Percentiles rank a stretch among this genome's conserved stretches.
Conservation (phyloP, 345 rosid species). For the Brassica rapa region DNA sequence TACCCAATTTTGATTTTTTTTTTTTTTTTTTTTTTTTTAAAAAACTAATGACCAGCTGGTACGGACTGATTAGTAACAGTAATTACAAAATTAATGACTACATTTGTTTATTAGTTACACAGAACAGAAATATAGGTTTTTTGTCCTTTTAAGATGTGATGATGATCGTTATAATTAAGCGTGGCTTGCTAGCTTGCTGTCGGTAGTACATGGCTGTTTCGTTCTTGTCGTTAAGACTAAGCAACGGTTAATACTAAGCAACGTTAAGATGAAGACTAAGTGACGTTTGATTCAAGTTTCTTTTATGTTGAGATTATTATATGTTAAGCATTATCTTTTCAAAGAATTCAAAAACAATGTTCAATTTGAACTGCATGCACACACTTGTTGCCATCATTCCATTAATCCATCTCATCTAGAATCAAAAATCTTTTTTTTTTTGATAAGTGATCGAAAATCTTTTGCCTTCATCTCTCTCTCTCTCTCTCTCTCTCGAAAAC, state of each 20-base stretch:
- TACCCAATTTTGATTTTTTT: slow-evolving; percentile 10
- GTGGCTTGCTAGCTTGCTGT: neutral
- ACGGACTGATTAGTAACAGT: slow-evolving; percentile 3
- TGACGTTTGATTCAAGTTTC: no score
- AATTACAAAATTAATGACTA: neutral
- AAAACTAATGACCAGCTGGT: neutral
- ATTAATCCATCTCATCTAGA: no score
- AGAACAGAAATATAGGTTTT: neutral
- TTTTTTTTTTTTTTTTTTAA: neutral
- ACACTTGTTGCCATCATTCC: no score
- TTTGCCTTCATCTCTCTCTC: no score
- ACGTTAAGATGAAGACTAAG: no score
- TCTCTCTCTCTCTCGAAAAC: no score
- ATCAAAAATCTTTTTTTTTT: no score
- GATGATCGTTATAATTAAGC: neutral
- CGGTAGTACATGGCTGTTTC: slow-evolving; percentile 11
- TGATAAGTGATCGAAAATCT: no score
- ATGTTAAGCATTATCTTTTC: neutral
- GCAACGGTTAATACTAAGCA: neutral
- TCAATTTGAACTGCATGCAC: neutral
- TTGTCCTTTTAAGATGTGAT: neutral
- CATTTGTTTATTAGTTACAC: neutral
- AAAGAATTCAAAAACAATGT: no score
- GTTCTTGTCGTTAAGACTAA: slow-evolving; percentile 31
- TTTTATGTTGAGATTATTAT: neutral